Evolutionary conservation across 257 asterid genomes (phyloP), one percentile per base, ranked within the genome.

Genomic region (Osmanthus fragrans): DNA sequence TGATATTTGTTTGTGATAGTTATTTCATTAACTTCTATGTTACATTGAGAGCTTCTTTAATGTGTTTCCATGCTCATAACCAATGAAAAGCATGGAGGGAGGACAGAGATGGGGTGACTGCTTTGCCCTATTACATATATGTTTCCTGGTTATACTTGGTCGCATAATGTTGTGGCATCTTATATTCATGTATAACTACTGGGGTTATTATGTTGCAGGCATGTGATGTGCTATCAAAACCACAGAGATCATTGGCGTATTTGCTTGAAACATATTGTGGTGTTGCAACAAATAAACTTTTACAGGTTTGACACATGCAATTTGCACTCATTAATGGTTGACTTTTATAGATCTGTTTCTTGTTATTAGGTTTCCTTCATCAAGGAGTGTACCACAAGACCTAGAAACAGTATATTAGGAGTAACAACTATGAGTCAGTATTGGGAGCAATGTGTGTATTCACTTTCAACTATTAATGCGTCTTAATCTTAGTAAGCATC

Each of bases 161-260:
- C 25, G 34, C 51, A 36, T 49, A 25, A 47, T 23, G 13, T 45
- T 27, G 49, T 69, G 39, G 69, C 25, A n/a, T 78, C 72, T 7
- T 40, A 66, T 79, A 37, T 77, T 6, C 60, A 47, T 15, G 82
- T 68, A 80, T 76, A 25, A 25, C 29, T 81, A 34, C 73, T 85
- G 64, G 54, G 54, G 51, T 45, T 79, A 29, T 36, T 81, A 30
- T 77, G 18, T 86, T 86, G 82, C 90, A 95, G 99, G 97, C 96
- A 58, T 95, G 98, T 82, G 98, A 95, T 69, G 79, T 90, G 33
- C 77, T 93, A 85, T 85, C 89, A 39, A 95, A 95, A 87, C 96
- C 98, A 23, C 99, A 95, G 80, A 95, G 90, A 85, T 95, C 99
- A 70, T 86, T 95, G 88, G 97, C 99, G 60, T 89, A 90, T 86